Base-by-base conservation (phyloP, 2,329 filamentous ascomycete genomes). In the Pyricularia sp. region DNA sequence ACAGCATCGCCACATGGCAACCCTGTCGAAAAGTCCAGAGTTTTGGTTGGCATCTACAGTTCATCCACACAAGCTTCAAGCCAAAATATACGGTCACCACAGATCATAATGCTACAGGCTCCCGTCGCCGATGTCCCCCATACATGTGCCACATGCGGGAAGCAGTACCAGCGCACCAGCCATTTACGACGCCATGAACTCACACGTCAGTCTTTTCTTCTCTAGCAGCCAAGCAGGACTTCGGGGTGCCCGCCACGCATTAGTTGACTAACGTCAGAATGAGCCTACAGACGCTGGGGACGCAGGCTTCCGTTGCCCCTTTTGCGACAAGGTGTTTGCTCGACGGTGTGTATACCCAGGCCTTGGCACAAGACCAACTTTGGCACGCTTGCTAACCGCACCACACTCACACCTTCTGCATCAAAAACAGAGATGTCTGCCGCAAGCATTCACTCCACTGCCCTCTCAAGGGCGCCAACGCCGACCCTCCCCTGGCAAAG, bases 401-500 rank as follows among this genome's bases (percentile, higher is more conserved):
- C 1, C 26, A 20, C 14, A n/a, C 25, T 12, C 17, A 25, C 25
- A 10, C 14, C 17, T 4, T 42, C 59, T 63, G 9, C 9, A 2
- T 2, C 23, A 26, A 26, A 11, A 30, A 28, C 26, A 68, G 69
- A 23, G 64, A 64, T 23, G 74, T 76, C 20, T 76, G 74, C 69
- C 72, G 74, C 11, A 75, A 75, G 63, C 75, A 76, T 67, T 70
- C 72, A 9, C 33, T 71, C 6, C 70, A 71, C 58, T 76, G 75
- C 36, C 68, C 70, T 3, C 69, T 69, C 42, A 75, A 73, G 20
- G 67, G 68, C 31, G 64, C 58, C 26, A 68, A 69, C 5, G 69
- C 68, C 12, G 66, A 67, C 2, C 31, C 75, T 0, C 73, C 73
- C 3, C 71, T 72, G 1, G 70, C 72, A 10, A 73, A 72, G 55